Base-by-base conservation (phyloP, 177 flowering plant species). In the Vitis hybrid region DNA sequence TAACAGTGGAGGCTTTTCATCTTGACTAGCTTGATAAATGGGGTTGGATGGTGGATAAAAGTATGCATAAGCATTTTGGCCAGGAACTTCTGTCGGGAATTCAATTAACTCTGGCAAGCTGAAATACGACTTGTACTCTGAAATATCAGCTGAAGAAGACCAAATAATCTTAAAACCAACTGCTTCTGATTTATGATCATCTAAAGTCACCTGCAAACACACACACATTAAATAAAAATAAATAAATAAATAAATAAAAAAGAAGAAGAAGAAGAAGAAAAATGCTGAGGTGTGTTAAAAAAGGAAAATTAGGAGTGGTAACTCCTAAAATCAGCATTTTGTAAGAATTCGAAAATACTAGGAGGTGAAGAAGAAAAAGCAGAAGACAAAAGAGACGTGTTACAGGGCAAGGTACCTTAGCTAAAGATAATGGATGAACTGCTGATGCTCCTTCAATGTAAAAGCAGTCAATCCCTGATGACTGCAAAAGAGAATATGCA, bases 11-110 rank as follows among this genome's bases (percentile, higher is more conserved):
- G 99, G 99, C 79, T 86, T 92, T 73, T 95, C 99, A 53, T 80
- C 94, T 20, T 38, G 73, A 71, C 79, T 68, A 77, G 90, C 89
- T 78, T 92, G 84, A 76, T 81, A 89, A 15, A 18, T 54, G 66
- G 88, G 88, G 80, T 94, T 93, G 49, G 88, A 82, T 54, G 99
- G 99, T n/a, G 95, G 92, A 82, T 93, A 95, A 78, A 83, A 95
- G 80, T 88, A 94, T 75, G 98, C 99, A 84, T 89, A 95, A 17
- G 99, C 97, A 67, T 72, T 87, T 79, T 95, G 87, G 33, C 92
- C 97, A 54, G 88, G 84, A 61, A 87, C 83, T 75, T 83, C 90
- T 11, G 99, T 94, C 54, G 99, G 95, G 74, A 95, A 93, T 81
- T 89, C 93, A 73, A 95, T 84, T 3, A 90, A 71, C 76, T 94